Percentiles rank a stretch among this genome's conserved stretches.
These are phyloP conservation scores for Pilasporangium apinafurcum DNA, from an alignment of 352 stramenopile species.

Conservation along the genomic window DNA sequence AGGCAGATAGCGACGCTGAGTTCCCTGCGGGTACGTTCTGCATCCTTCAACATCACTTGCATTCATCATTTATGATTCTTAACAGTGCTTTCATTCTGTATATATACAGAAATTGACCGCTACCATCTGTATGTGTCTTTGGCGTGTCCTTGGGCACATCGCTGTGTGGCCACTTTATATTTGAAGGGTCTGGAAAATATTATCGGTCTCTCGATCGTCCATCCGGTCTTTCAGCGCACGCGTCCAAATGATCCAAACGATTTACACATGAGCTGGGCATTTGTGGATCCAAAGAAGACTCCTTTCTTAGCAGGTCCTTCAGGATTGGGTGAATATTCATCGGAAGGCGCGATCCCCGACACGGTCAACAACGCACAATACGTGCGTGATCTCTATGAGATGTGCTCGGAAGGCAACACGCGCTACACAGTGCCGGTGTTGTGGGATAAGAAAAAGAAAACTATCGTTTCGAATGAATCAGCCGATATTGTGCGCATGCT, in stretches of 20 bases:
- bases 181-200: constrained; percentile 95
- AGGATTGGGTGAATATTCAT: constrained; percentile 66
- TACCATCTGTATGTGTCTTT: constrained; percentile 97
- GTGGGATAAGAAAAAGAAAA: constrained; percentile 86
- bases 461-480: constrained; percentile 94
- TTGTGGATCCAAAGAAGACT: constrained; percentile 63
- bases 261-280: constrained; percentile 71
- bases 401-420: constrained; percentile 63
- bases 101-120: constrained; percentile 23
- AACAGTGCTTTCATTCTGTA: not conserved
- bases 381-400: constrained; percentile 80
- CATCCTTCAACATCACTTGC: not conserved
- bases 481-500: constrained; percentile 93
- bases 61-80: not conserved
- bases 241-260: constrained; percentile 65
- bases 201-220: constrained; percentile 91
- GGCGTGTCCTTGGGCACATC: constrained; percentile 89
- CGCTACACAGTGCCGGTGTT: constrained; percentile 89
- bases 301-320: constrained; percentile 55
- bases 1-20: constrained; percentile 41
- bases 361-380: constrained; percentile 56
- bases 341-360: constrained; percentile 51
- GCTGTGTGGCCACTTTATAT: constrained; percentile 79
- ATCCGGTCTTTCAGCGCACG: constrained; percentile 79
- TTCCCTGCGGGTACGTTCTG: constrained; percentile 35